These are phyloP conservation scores for Picocystis salinarum DNA, from an alignment of 139 green algal species.

Conservation along the genomic window DNA sequence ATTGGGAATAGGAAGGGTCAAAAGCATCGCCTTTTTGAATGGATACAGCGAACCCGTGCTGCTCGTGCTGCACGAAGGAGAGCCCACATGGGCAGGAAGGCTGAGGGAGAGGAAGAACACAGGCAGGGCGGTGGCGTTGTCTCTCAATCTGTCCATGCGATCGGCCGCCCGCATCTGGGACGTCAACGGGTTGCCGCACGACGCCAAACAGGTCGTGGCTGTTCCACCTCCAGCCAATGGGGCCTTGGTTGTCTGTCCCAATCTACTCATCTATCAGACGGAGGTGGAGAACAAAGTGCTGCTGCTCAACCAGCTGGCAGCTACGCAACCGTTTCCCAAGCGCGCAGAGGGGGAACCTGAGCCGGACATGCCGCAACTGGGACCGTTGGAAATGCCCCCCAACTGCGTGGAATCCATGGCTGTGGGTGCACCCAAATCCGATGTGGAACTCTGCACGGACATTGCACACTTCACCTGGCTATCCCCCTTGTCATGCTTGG, in stretches of 20 bases:
- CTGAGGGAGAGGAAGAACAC: slow-evolving; percentile 50
- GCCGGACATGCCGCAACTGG: too few relatives aligned
- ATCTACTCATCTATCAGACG: slow-evolving; percentile 53
- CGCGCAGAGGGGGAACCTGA: too few relatives aligned
- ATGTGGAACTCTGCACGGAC: too few relatives aligned
- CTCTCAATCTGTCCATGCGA: slow-evolving; percentile 46
- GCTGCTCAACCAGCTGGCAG: too few relatives aligned
- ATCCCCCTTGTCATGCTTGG: not conserved
- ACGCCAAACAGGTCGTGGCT: slow-evolving; percentile 40
- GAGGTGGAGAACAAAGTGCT: too few relatives aligned
- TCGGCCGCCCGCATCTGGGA: slow-evolving; percentile 59
- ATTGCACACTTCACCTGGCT: slow-evolving; percentile 16
- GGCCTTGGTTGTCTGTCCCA: slow-evolving; percentile 52
- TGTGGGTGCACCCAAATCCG: too few relatives aligned
- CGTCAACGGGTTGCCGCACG: slow-evolving; percentile 36
- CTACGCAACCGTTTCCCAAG: too few relatives aligned
- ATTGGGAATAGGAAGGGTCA: slow-evolving; percentile 34
- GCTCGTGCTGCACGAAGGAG: slow-evolving; percentile 61
- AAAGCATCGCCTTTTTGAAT: slow-evolving; percentile 2
- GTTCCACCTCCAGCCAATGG: slow-evolving; percentile 40
- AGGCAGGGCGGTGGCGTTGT: slow-evolving; percentile 48
- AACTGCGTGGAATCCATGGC: too few relatives aligned
- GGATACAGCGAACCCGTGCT: slow-evolving; percentile 76
- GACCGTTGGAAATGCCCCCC: too few relatives aligned
- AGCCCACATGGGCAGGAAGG: slow-evolving; percentile 59